These are phyloP conservation scores for Phialophora chinensis DNA, from an alignment of 2,329 filamentous ascomycete genomes.

Conservation along the genomic window DNA sequence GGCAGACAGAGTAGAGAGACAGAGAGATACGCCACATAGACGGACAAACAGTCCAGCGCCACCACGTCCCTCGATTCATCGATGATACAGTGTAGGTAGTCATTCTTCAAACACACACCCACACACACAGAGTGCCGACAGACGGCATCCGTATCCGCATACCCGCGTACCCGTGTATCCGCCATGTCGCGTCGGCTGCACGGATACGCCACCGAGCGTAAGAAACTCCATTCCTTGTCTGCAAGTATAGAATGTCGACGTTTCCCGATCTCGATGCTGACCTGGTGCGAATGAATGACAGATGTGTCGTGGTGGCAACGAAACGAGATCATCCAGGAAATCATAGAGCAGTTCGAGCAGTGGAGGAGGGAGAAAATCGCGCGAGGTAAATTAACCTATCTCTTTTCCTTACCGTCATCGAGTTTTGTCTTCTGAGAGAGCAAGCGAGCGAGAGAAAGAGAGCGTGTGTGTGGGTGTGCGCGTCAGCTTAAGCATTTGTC, in stretches of 20 bases:
- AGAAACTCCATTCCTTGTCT: not conserved
- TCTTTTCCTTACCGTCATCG: not conserved
- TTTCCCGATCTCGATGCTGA: not conserved
- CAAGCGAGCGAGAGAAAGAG: too few relatives aligned
- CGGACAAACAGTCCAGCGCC: too few relatives aligned
- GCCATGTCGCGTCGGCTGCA: slow-evolving; percentile 20
- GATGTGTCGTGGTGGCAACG: slow-evolving; percentile 30
- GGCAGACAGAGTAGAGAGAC: too few relatives aligned
- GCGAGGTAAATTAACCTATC: slow-evolving; percentile 18
- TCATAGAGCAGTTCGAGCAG: slow-evolving; percentile 27
- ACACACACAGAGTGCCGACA: too few relatives aligned
- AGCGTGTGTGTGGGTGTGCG: too few relatives aligned
- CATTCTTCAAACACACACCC: too few relatives aligned
- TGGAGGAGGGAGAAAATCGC: slow-evolving; percentile 21
- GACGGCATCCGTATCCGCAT: too few relatives aligned
- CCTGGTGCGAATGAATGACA: not conserved
- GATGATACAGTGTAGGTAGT: too few relatives aligned
- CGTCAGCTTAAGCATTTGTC: not conserved
- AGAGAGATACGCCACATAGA: too few relatives aligned
- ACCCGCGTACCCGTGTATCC: not conserved
- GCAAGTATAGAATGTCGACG: too few relatives aligned
- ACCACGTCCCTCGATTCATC: too few relatives aligned
- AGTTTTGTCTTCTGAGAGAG: not conserved
- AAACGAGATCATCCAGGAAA: slow-evolving; percentile 26
- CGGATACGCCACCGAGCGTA: slow-evolving; percentile 20